Conservation (phyloP, 805 yeast genomes). For the Spathaspora passalidarum region DNA sequence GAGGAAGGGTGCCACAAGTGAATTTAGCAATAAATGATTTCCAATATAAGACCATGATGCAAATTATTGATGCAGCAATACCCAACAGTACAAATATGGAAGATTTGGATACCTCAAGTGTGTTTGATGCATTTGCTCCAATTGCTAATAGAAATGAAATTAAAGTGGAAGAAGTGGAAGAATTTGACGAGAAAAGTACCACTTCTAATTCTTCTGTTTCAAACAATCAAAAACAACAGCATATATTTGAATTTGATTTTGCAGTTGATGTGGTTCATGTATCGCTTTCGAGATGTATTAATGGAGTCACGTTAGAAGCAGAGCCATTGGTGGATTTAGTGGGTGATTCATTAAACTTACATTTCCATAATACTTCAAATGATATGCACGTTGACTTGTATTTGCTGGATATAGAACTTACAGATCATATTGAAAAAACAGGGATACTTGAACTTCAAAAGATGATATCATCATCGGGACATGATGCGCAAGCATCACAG, state of each 20-base stretch:
- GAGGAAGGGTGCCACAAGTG: slow-evolving; percentile 75
- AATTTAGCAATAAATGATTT: slow-evolving; percentile 76
- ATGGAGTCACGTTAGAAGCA: slow-evolving; percentile 56
- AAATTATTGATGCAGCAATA: slow-evolving; percentile 63
- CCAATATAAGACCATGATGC: slow-evolving; percentile 87
- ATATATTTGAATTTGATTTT: slow-evolving; percentile 68
- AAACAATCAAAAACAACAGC: slow-evolving; percentile 42
- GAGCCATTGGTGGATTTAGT: slow-evolving; percentile 69
- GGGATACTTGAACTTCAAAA: slow-evolving; percentile 63
- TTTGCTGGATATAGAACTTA: slow-evolving; percentile 63
- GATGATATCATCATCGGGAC: slow-evolving; percentile 62
- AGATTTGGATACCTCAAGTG: slow-evolving; percentile 31
- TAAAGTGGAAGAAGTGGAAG: slow-evolving; percentile 4
- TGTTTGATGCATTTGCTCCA: slow-evolving; percentile 32
- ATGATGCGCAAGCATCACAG: slow-evolving; percentile 18
- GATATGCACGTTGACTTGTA: slow-evolving; percentile 65
- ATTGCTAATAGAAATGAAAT: slow-evolving; percentile 18
- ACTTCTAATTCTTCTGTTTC: neutral
- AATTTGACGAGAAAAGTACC: neutral
- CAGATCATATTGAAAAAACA: slow-evolving; percentile 69
- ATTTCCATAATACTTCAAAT: slow-evolving; percentile 54
- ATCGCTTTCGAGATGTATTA: slow-evolving; percentile 64
- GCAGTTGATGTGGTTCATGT: slow-evolving; percentile 61
- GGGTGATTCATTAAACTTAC: slow-evolving; percentile 61
- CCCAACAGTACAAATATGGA: slow-evolving; percentile 44